Base-by-base conservation (phyloP, 2,329 filamentous ascomycete species). In the Penicillium sp. region DNA sequence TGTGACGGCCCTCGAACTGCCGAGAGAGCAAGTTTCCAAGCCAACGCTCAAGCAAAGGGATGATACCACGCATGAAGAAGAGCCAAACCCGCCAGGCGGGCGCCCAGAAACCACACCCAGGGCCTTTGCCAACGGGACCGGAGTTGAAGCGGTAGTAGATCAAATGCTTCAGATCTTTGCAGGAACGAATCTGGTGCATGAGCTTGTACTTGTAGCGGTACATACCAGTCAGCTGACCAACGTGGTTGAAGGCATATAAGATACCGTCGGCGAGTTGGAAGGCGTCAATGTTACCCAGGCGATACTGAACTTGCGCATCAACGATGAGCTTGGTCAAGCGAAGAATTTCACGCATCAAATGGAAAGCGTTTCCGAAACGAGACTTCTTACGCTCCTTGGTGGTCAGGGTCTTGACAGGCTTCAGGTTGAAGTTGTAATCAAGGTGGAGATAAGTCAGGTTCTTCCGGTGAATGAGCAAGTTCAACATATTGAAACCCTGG, bases 131-230 rank as follows among this genome's bases (percentile, higher is more conserved):
- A 16, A 99, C 95, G 10, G 92, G 88, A 0, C 91, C 93, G 51
- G 90, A 91, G 71, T 99, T 99, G 76, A 99, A 99, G 41, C 92
- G 88, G 72, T 97, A 97, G 76, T 99, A 99, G 59, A 99, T 97
- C 54, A 99, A 76, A 80, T 99, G 93, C 81, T 99, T 99, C 67
- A 99, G 72, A 73, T 99, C 93, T 73, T 99, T 99, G 78, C 93
- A 99, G 0, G 93, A 95, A 62, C 93, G 89, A 63, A 99, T 99
- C 72, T 99, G 93, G 70, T 99, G 93, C 93, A 99, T 99, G 49
- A 99, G 80, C 79, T 99, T 99, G 78, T 99, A 99, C 79, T 99
- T 99, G 81, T 99, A 99, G 53, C 93, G 87, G 74, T 99, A 99
- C 93, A 99, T 99, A 68, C 93, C 93, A 13, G 93, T 99, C 54